A percentile compares a stretch with the other conserved stretches of the same genome.
phyloP scores from a whole-genome alignment of 352 stramenopile genomes.

The Globisporangium iwayamae region DNA sequence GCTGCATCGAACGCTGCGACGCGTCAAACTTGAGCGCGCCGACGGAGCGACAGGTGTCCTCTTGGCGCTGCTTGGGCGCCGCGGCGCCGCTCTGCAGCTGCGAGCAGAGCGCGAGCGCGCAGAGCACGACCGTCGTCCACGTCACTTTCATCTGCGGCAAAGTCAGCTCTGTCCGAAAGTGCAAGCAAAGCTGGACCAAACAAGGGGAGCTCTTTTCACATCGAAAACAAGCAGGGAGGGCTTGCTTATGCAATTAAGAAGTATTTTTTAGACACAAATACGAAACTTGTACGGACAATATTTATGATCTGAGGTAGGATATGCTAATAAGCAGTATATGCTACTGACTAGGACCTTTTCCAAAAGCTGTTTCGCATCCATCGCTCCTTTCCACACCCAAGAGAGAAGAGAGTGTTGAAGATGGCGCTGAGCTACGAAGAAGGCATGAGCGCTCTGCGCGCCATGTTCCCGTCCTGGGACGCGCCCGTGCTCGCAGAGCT shows the following conservation, averaged over 20 bases:
- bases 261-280: neutral
- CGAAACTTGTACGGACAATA: no score
- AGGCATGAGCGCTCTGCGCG: slow-evolving; percentile 55
- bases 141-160: slow-evolving; percentile 16
- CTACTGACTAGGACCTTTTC: neutral
- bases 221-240: neutral
- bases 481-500: slow-evolving; percentile 49
- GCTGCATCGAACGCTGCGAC: slow-evolving; percentile 57
- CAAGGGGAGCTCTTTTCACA: slow-evolving; percentile 1
- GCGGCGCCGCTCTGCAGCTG: slow-evolving; percentile 14
- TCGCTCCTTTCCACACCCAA: neutral
- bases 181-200: neutral
- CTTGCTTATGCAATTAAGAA: slow-evolving; percentile 8
- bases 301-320: neutral
- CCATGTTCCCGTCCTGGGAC: slow-evolving; percentile 81
- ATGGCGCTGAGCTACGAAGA: slow-evolving; percentile 65
- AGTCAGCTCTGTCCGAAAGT: neutral
- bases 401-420: slow-evolving; percentile 8
- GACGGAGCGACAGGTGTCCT: slow-evolving; percentile 50
- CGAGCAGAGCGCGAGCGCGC: slow-evolving; percentile 23
- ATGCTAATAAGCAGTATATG: neutral
- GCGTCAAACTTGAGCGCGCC: slow-evolving; percentile 69
- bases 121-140: slow-evolving; percentile 15
- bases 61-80: slow-evolving; percentile 26
- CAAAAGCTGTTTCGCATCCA: neutral